Percentiles rank a stretch among this genome's conserved stretches.
phyloP scores from a whole-genome alignment of 1,284 basidiomycete species.

The Trichosporon asahii region DNA sequence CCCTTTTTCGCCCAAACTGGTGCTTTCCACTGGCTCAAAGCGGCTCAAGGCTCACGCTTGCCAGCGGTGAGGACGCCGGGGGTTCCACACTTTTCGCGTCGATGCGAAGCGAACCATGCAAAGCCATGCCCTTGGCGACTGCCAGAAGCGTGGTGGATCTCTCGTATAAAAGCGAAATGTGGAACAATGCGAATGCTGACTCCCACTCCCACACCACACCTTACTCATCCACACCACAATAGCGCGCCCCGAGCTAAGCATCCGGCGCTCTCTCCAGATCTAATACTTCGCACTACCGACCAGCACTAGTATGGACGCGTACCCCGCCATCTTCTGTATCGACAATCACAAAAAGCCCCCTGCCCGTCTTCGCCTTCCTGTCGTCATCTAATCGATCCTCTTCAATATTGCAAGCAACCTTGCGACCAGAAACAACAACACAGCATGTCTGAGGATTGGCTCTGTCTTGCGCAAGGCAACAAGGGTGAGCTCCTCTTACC shows the following conservation, averaged over 20 bases:
- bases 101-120: neutral
- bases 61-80: neutral
- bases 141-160: neutral
- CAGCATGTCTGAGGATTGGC: conserved; percentile 1
- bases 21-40: neutral
- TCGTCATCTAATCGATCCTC: neutral
- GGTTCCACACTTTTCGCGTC: conserved; percentile 1
- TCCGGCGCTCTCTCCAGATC: neutral
- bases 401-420: neutral
- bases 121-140: neutral
- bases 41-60: neutral
- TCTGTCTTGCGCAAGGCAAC: neutral
- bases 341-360: neutral
- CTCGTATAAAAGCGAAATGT: neutral
- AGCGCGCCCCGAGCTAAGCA: neutral
- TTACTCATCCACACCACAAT: neutral
- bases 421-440: neutral
- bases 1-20: neutral
- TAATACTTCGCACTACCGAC: neutral
- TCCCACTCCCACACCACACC: neutral
- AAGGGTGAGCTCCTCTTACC: too few species aligned
- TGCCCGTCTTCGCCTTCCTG: neutral
- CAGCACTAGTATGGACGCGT: neutral
- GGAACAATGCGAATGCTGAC: neutral
- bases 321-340: neutral